Evolutionary conservation across 2,329 filamentous ascomycete genomes (phyloP), one percentile per base, ranked within the genome.

Genomic region (Paracorniculantispora psalliotae): DNA sequence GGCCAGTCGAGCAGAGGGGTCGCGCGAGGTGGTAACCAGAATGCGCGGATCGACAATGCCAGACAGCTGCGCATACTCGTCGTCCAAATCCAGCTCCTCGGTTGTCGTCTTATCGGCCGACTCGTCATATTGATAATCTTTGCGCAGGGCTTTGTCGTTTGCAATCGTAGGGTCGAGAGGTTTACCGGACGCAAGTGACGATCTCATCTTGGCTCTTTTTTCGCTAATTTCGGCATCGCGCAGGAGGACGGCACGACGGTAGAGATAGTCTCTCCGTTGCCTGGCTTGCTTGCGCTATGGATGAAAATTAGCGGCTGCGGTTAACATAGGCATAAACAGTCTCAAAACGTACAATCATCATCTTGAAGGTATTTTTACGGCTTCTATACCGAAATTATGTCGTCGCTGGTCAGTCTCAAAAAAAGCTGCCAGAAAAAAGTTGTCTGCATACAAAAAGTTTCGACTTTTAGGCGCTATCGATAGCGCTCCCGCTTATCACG

Each of bases 61-160:
- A n/a, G 90, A 94, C 1, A 97, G 83, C 65, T 92, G 86, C 25
- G 89, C 85, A 72, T 97, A 97, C 76, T 97, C 93, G 68, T 96
- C 91, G 69, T 96, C 91, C 21, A 96, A 75, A 58, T 90, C 88
- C 19, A 91, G 75, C 70, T 88, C 81, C 59, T 91, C 87, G 59
- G 90, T 82, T 19, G 79, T 78, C 3, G 80, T 85, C 57, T 86
- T 76, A 66, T 92, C 89, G 23, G 82, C 81, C 4, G 91, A 90
- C 74, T 97, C 93, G 71, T 99, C 94, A 72, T 93, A 99, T 70
- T 92, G 92, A 76, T 89, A 97, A 71, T 97, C 91, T 69, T 90
- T 87, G 46, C 92, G 85, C 58, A 99, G 77, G 30, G 82, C 72
- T 73, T 91, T 91, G 75, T 99, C 93, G 69, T 96, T 89, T 58